phyloP scores from a whole-genome alignment of 2,329 filamentous ascomycete genomes.

The Knufia fluminis region DNA sequence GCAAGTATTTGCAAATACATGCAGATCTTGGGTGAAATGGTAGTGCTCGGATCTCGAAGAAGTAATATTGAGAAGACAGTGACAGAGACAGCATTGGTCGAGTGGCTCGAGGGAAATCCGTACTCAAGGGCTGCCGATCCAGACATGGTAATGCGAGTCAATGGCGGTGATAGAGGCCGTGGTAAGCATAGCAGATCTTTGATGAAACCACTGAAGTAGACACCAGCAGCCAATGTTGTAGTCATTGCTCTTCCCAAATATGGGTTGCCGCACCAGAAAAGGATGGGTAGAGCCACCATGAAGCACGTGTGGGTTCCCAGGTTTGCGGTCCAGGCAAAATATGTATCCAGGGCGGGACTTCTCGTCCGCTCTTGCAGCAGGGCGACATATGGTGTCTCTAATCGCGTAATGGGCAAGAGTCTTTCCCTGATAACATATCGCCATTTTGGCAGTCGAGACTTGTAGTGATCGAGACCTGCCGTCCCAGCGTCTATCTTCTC shows the following conservation, averaged over 20 bases:
- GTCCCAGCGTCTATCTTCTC: constrained; percentile 55
- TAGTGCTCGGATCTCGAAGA: constrained; percentile 47
- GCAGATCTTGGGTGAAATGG: constrained; percentile 50
- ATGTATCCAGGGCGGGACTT: constrained; percentile 79
- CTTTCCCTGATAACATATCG: constrained; percentile 74
- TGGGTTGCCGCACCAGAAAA: constrained; percentile 93
- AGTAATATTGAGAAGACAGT: constrained; percentile 72
- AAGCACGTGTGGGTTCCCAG: constrained; percentile 97
- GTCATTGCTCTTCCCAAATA: constrained; percentile 68
- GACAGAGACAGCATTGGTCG: constrained; percentile 91
- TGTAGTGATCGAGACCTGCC: constrained; percentile 73
- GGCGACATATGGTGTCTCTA: constrained; percentile 91
- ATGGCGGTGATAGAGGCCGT: constrained; percentile 78
- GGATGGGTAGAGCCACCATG: constrained; percentile 86
- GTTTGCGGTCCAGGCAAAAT: constrained; percentile 95
- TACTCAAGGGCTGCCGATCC: constrained; percentile 92
- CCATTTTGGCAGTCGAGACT: constrained; percentile 74
- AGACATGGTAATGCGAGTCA: constrained; percentile 95
- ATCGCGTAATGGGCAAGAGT: constrained; percentile 77
- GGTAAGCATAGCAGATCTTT: constrained; percentile 93
- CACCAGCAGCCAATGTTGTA: constrained; percentile 67
- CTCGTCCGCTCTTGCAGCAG: constrained; percentile 72
- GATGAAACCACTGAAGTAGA: constrained; percentile 83
- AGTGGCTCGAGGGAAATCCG: constrained; percentile 94
- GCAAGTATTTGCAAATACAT: constrained; percentile 57